phyloP scores from a whole-genome alignment of 2,329 filamentous ascomycete species.

The Xylariales sp. region DNA sequence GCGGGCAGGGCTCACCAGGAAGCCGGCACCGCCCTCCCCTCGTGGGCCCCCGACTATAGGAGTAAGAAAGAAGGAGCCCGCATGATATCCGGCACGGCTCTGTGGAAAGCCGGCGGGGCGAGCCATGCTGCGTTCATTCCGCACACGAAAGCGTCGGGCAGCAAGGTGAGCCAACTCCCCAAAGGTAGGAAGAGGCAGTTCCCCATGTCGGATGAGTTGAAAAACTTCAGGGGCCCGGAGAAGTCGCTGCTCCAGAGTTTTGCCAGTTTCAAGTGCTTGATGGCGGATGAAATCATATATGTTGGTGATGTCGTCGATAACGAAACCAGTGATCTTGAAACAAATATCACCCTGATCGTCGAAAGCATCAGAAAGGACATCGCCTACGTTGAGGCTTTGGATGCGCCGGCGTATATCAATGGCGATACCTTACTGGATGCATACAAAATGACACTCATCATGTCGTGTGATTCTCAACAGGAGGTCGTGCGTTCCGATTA shows the following conservation, averaged over 20 bases:
- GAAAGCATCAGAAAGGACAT: constrained; percentile 28
- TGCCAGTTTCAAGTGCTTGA: constrained; percentile 38
- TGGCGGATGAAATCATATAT: constrained; percentile 44
- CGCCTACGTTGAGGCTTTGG: constrained; percentile 10
- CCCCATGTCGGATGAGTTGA: constrained; percentile 32
- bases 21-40: constrained; percentile 36
- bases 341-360: constrained; percentile 25
- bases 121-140: constrained; percentile 18
- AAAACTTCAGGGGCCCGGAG: constrained; percentile 30
- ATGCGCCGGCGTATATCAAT: constrained; percentile 25
- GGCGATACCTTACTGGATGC: constrained; percentile 29
- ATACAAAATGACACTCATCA: constrained; percentile 37
- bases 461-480: constrained; percentile 29
- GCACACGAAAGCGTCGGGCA: neutral
- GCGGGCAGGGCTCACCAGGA: constrained; percentile 39
- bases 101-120: constrained; percentile 32
- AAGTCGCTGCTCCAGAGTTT: constrained; percentile 43
- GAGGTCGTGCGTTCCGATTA: constrained; percentile 30
- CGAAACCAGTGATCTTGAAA: constrained; percentile 5
- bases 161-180: constrained; percentile 26
- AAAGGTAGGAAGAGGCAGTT: constrained; percentile 29
- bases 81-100: constrained; percentile 15
- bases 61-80: constrained; percentile 29
- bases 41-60: constrained; percentile 41
- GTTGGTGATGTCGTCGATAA: constrained; percentile 33